A percentile compares a stretch with the other conserved stretches of the same genome.
Evolutionary conservation across 176 grass and related monocot species (phyloP).

Genomic region (Ananas comosus): DNA sequence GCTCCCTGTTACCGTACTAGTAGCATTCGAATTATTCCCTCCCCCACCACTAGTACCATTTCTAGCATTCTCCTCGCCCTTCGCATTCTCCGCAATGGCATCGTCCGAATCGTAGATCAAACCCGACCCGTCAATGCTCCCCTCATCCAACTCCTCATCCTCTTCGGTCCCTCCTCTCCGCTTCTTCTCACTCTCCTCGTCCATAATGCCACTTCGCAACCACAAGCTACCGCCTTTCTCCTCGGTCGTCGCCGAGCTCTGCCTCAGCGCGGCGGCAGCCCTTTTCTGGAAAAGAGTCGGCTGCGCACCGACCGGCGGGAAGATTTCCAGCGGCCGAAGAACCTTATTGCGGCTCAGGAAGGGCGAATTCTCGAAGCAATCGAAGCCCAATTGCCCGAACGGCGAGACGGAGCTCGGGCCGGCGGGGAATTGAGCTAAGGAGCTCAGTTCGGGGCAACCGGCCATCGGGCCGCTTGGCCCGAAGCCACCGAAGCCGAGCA

Average conservation of each 20-base stretch:
- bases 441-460: constrained; percentile 25
- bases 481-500: constrained; percentile 56
- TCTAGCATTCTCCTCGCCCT: constrained; percentile 46
- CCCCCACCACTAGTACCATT: constrained; percentile 23
- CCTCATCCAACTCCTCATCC: constrained; percentile 54
- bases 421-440: constrained; percentile 11
- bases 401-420: constrained; percentile 12
- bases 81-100: constrained; percentile 23
- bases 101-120: constrained; percentile 91
- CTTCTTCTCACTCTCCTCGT: constrained; percentile 58
- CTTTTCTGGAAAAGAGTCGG: constrained; percentile 98
- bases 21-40: constrained; percentile 65
- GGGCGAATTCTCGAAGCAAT: constrained; percentile 47
- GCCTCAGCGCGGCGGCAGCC: constrained; percentile 48
- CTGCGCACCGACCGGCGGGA: constrained; percentile 70
- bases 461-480: constrained; percentile 30
- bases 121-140: constrained; percentile 77
- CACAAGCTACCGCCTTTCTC: constrained; percentile 17
- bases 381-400: constrained; percentile 44
- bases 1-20: constrained; percentile 53
- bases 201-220: constrained; percentile 9
- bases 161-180: constrained; percentile 38
- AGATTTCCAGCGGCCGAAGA: constrained; percentile 72
- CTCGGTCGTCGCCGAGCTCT: constrained; percentile 29
- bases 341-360: constrained; percentile 62